A percentile compares a stretch with the other conserved stretches of the same genome.
Evolutionary conservation across 2,329 filamentous ascomycete genomes (phyloP).

Genomic region (Colletotrichum graminicola): DNA sequence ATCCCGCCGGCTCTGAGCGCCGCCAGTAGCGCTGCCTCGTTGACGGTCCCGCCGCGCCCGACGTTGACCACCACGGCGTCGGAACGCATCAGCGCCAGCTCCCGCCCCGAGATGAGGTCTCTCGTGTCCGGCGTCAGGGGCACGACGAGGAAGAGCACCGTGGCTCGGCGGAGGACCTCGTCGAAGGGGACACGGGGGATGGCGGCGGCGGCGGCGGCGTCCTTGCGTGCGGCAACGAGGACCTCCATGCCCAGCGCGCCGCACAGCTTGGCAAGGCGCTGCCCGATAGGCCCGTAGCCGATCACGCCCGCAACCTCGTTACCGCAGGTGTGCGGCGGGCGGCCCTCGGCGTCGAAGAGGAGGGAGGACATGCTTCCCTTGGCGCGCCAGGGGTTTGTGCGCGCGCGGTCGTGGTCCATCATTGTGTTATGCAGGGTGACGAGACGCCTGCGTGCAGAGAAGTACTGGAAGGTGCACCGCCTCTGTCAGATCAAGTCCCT

Average conservation of each 20-base stretch:
- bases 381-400: conserved; percentile 41
- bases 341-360: conserved; percentile 41
- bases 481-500: neutral
- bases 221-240: conserved; percentile 45
- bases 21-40: conserved; percentile 51
- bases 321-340: conserved; percentile 46
- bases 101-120: conserved; percentile 41
- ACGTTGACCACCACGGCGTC: conserved; percentile 47
- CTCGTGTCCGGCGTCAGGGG: conserved; percentile 44
- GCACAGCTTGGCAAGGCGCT: conserved; percentile 44
- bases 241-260: conserved; percentile 44
- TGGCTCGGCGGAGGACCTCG: conserved; percentile 44
- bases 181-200: conserved; percentile 39
- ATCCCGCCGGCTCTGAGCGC: conserved; percentile 48
- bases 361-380: conserved; percentile 41
- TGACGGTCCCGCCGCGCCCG: conserved; percentile 52
- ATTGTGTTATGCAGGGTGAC: conserved; percentile 44
- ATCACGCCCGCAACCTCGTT: conserved; percentile 47
- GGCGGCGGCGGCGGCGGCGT: neutral
- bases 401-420: conserved; percentile 29
- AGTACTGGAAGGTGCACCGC: conserved; percentile 35
- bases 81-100: conserved; percentile 42
- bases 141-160: conserved; percentile 46
- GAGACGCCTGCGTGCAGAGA: conserved; percentile 44
- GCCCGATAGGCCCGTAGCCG: conserved; percentile 47